These are phyloP conservation scores for Periconia macrospinosa DNA, from an alignment of 2,329 filamentous ascomycete species.

Conservation along the genomic window DNA sequence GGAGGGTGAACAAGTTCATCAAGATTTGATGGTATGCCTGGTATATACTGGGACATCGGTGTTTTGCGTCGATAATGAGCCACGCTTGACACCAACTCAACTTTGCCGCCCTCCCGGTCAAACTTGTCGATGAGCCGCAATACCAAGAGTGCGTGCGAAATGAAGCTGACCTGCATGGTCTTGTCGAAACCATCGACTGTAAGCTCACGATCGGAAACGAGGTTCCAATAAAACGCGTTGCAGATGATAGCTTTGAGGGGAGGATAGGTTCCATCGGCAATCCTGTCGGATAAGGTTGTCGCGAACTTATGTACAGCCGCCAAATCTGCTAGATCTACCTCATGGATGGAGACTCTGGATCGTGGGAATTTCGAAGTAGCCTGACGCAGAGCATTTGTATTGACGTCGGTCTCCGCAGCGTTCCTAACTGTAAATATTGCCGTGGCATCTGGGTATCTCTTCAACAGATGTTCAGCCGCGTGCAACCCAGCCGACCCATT, in stretches of 20 bases:
- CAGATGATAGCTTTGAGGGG: slow-evolving; percentile 4
- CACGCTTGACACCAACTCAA: slow-evolving; percentile 20
- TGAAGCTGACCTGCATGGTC: slow-evolving; percentile 6
- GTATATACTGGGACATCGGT: slow-evolving; percentile 36
- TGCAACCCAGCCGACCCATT: slow-evolving; percentile 9
- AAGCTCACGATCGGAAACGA: background rate
- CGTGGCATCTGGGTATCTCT: background rate
- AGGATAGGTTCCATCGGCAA: slow-evolving; percentile 3
- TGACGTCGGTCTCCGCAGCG: background rate
- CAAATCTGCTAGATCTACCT: slow-evolving; percentile 8
- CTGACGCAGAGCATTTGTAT: slow-evolving; percentile 4
- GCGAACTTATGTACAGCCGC: slow-evolving; percentile 5
- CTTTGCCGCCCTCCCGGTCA: background rate
- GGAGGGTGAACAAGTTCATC: slow-evolving; percentile 38
- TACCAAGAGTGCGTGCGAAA: slow-evolving; percentile 6
- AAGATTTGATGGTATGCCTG: slow-evolving; percentile 38
- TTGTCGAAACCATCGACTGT: slow-evolving; percentile 11
- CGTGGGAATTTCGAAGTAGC: slow-evolving; percentile 1
- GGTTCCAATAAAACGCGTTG: slow-evolving; percentile 14
- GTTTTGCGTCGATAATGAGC: slow-evolving; percentile 44
- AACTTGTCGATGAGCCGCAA: slow-evolving; percentile 7
- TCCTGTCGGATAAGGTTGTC: background rate
- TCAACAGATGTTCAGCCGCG: slow-evolving; percentile 2
- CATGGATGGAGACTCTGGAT: slow-evolving; percentile 1
- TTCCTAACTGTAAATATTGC: slow-evolving; percentile 6